These are phyloP conservation scores for Purpureocillium lavendulum DNA, from an alignment of 2,329 filamentous ascomycete genomes.

Conservation along the genomic window DNA sequence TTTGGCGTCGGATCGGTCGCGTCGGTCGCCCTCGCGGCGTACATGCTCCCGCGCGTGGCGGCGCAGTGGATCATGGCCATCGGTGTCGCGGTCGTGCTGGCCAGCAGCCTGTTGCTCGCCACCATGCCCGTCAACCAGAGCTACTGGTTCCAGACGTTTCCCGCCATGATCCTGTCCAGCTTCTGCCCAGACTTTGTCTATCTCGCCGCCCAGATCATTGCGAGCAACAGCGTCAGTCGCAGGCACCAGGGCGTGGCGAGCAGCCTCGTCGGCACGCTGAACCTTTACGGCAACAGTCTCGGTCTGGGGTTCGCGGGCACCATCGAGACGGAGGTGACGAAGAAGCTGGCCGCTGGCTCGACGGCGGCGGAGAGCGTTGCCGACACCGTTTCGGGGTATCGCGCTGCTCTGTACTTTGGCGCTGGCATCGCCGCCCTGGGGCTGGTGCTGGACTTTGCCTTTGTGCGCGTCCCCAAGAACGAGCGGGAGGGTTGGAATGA, in stretches of 20 bases:
- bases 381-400: slow-evolving; percentile 20
- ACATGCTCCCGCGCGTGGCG: slow-evolving; percentile 34
- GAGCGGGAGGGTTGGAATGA: slow-evolving; percentile 20
- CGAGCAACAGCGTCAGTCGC: slow-evolving; percentile 38
- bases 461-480: slow-evolving; percentile 31
- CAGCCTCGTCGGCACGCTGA: slow-evolving; percentile 34
- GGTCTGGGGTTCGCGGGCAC: slow-evolving; percentile 24
- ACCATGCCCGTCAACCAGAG: slow-evolving; percentile 35
- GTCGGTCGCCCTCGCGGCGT: slow-evolving; percentile 32
- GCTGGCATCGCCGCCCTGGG: slow-evolving; percentile 15
- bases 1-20: slow-evolving; percentile 28
- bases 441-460: slow-evolving; percentile 20
- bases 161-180: slow-evolving; percentile 20
- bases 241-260: slow-evolving; percentile 42
- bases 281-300: slow-evolving; percentile 21
- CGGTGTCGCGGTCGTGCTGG: slow-evolving; percentile 19
- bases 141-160: slow-evolving; percentile 32
- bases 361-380: background rate
- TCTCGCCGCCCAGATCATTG: slow-evolving; percentile 42
- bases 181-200: slow-evolving; percentile 41
- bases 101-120: slow-evolving; percentile 18
- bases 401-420: slow-evolving; percentile 30
- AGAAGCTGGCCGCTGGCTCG: background rate
- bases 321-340: slow-evolving; percentile 18
- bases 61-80: slow-evolving; percentile 38